Evolutionary conservation across 2,329 filamentous ascomycete species (phyloP), one percentile per base, ranked within the genome.

Genomic region (Huntiella abstrusa): DNA sequence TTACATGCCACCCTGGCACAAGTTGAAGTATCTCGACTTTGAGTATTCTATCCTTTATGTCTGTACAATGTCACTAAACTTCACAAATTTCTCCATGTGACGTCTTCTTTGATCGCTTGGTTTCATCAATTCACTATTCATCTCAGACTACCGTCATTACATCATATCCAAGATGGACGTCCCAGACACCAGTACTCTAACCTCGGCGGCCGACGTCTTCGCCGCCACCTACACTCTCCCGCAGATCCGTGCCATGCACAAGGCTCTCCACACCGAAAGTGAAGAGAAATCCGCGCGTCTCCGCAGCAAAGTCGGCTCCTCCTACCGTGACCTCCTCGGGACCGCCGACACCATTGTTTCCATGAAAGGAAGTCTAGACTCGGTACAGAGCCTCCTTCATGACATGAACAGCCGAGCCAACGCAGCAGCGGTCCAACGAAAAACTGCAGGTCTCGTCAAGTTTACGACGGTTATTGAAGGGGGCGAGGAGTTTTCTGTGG

Each of bases 291-390:
- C 73, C 33, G 65, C 64, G 43, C 73, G 74, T 32, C 65, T 80
- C 55, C 73, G 75, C 54, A 75, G 69, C 13, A 71, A 77, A 57
- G 75, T 80, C 51, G 75, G 75, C 53, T 68, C 65, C 49, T 77
- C 72, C 56, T 96, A 96, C 62, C 82, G 88, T 54, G 84, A 91
- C 55, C 75, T 96, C 6, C 75, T 96, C 19, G 83, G 83, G 45
- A 95, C 88, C 0, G 88, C 88, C 46, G 87, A 95, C 62, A 79
- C 79, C n/a, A 96, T 96, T 53, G 81, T 95, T 46, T 73, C 78
- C 51, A 94, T 96, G 84, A 81, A 84, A 53, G 63, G 62, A 35
- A 77, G 88, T 57, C 88, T 91, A 64, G 73, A 79, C 51, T 64
- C 68, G 10, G 80, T 85, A 12, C 85, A 94, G 60, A 65, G 68